Percentiles rank a stretch among this genome's conserved stretches.
Evolutionary conservation across 371 early-diverging fungal genomes (phyloP).

Genomic region (Lichtheimia hyalospora): DNA sequence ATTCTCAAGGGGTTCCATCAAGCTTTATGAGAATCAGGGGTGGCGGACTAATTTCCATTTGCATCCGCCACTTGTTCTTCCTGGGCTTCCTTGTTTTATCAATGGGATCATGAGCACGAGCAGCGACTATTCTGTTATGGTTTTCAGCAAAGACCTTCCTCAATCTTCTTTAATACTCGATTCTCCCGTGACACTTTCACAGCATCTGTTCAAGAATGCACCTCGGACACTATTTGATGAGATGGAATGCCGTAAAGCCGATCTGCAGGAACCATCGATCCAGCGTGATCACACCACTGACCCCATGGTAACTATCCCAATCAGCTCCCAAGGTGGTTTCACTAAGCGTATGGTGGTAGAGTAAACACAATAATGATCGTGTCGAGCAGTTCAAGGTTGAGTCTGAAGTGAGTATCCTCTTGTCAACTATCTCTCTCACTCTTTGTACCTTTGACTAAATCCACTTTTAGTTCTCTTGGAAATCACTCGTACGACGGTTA

Average conservation of each 20-base stretch:
- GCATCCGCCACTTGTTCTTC: not conserved
- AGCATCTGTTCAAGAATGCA: constrained; percentile 8
- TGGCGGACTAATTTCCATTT: no score
- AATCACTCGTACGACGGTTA: constrained; percentile 11
- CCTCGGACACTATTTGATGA: constrained; percentile 17
- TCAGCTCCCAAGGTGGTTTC: not conserved
- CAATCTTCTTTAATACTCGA: constrained; percentile 14
- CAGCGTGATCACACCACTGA: not conserved
- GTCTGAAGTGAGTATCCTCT: not conserved
- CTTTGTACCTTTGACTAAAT: not conserved
- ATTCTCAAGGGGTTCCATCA: no score
- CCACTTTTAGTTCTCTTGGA: constrained; percentile 12
- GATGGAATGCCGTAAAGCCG: constrained; percentile 1
- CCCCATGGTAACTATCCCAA: not conserved
- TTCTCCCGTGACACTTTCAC: constrained; percentile 5
- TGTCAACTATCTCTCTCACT: not conserved
- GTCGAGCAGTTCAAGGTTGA: constrained; percentile 2
- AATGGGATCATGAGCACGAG: not conserved
- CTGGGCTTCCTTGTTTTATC: not conserved
- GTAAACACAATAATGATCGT: not conserved
- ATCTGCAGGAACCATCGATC: not conserved
- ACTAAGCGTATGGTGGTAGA: not conserved
- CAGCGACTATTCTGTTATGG: constrained; percentile 10
- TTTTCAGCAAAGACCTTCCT: constrained; percentile 16
- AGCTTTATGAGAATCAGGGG: no score